Base-by-base conservation (phyloP, 148 eudicot species). In the Rheum nobile region DNA sequence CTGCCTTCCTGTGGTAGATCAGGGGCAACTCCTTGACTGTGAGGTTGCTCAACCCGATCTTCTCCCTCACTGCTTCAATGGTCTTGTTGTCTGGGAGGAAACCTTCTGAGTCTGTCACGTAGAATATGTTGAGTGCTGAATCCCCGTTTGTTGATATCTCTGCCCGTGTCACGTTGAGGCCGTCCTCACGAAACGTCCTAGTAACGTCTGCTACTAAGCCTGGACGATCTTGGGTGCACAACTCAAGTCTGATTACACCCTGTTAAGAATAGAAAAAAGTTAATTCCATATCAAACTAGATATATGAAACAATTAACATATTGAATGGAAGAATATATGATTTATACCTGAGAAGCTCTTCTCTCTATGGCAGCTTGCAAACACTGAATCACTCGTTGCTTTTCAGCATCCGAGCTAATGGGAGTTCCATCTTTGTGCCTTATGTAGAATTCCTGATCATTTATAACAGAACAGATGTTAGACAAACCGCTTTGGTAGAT, bases 391-490 rank as follows among this genome's bases (percentile, higher is more conserved):
- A 94, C 93, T 1, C 98, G 85, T 72, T 91, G 88, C 82, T 86
- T 87, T 80, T 94, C 98, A 0, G 98, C 93, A 69, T 91, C 97
- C 4, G 91, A 91, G 65, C 90, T 85, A 73, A 94, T 91, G 24
- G 97, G 97, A 44, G 88, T 87, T 52, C 96, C 97, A 78, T 94
- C 97, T 63, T 77, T 52, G 79, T 91, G 98, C 72, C 84, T 94
- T 35, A 91, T 89, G 76, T 88, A 90, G 82, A 94, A 94, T 79
- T 94, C 98, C 98, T 94, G 88, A 43, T 8, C 8, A 22, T 21
- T 71, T 39, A 21, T 4, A 32, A 43, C 76, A 21, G 14, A 19
- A 46, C 61, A 48, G 28, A n/a, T 38, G 17, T 21, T 71, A 71
- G 10, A 41, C 50, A 41, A 22, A 71, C 32, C 21, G 22, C 0